phyloP scores from a whole-genome alignment of 2,329 filamentous ascomycete genomes.

The Thielaviopsis ethacetica region DNA sequence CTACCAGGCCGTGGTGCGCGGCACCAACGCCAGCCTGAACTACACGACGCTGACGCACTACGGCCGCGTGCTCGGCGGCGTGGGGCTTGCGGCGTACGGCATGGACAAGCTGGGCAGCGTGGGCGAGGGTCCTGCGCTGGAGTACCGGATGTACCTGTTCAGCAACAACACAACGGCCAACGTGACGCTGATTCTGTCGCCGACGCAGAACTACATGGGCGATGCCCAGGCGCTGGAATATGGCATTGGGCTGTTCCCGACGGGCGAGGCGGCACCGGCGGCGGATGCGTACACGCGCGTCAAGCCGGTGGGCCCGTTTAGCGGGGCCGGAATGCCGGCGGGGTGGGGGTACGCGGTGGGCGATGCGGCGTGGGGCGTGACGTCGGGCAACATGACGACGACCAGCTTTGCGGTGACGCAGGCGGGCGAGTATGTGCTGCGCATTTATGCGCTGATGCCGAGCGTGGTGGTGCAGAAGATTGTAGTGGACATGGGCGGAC shows the following conservation, averaged over 20 bases:
- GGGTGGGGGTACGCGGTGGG: slow-evolving; percentile 28
- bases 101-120: slow-evolving; percentile 30
- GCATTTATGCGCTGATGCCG: slow-evolving; percentile 34
- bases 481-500: slow-evolving; percentile 37
- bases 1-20: slow-evolving; percentile 26
- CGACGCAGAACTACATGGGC: slow-evolving; percentile 35
- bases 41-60: slow-evolving; percentile 38
- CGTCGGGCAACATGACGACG: slow-evolving; percentile 26
- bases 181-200: slow-evolving; percentile 33
- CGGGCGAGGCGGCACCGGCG: slow-evolving; percentile 15
- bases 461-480: slow-evolving; percentile 40
- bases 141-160: slow-evolving; percentile 47
- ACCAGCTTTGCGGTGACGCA: slow-evolving; percentile 25
- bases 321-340: slow-evolving; percentile 24
- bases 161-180: slow-evolving; percentile 28
- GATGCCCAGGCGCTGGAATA: slow-evolving; percentile 33
- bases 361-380: slow-evolving; percentile 29
- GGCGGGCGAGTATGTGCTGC: slow-evolving; percentile 29
- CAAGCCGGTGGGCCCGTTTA: slow-evolving; percentile 25
- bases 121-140: slow-evolving; percentile 34
- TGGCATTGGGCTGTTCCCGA: slow-evolving; percentile 29
- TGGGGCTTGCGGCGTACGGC: slow-evolving; percentile 37
- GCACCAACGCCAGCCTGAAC: slow-evolving; percentile 19
- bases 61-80: slow-evolving; percentile 40
- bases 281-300: slow-evolving; percentile 22